Conservation (phyloP, 2,329 filamentous ascomycete species). For the Beauveria caledonica region DNA sequence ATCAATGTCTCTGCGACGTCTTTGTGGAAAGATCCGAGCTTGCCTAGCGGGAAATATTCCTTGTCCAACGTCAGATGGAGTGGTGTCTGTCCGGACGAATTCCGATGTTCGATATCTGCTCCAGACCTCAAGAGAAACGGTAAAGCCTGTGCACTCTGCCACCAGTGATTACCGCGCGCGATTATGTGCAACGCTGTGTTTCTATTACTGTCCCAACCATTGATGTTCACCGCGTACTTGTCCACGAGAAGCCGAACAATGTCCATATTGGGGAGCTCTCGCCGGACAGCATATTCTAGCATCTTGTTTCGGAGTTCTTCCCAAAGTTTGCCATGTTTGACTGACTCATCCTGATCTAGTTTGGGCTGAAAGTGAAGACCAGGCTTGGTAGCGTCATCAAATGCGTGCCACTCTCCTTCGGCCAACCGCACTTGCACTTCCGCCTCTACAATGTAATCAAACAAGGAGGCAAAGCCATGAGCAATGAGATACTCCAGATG, state of each 20-base stretch:
- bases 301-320: background rate
- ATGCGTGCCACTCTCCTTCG: slow-evolving; percentile 8
- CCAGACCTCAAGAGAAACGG: slow-evolving; percentile 10
- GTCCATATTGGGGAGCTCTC: slow-evolving; percentile 3
- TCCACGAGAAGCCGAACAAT: slow-evolving; percentile 2
- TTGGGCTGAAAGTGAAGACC: background rate
- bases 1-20: slow-evolving; percentile 9
- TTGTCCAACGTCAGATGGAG: slow-evolving; percentile 11
- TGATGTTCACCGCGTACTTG: slow-evolving; percentile 7
- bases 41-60: background rate
- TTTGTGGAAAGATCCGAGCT: background rate
- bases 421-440: background rate
- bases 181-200: background rate
- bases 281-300: background rate
- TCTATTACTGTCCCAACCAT: background rate
- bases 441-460: background rate
- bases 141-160: slow-evolving; percentile 13
- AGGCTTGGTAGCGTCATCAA: background rate
- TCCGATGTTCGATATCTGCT: slow-evolving; percentile 4
- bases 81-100: slow-evolving; percentile 7
- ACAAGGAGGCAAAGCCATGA: background rate
- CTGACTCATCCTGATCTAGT: background rate
- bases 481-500: slow-evolving; percentile 1
- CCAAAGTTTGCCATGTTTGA: too few species aligned
- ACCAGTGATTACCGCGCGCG: slow-evolving; percentile 10